These are phyloP conservation scores for Aspergillus ostianus DNA, from an alignment of 495 filamentous ascomycete species.

Conservation along the genomic window DNA sequence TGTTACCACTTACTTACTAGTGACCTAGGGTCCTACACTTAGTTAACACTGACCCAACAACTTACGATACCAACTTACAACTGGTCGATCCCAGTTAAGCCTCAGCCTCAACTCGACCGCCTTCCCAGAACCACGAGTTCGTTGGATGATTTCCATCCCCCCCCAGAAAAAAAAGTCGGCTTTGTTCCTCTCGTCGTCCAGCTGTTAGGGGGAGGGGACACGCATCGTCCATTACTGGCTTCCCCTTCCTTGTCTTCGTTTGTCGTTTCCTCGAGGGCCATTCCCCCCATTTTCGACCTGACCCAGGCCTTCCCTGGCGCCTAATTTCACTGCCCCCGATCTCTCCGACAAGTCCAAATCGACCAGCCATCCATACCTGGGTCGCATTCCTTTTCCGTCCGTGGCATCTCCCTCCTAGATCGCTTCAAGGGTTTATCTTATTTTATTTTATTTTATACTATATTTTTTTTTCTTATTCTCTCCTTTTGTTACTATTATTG, in stretches of 20 bases:
- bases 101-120: conserved; percentile 26
- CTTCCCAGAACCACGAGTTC: conserved; percentile 22
- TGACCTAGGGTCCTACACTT: no score
- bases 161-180: conserved; percentile 13
- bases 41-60: no score
- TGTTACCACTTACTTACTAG: no score
- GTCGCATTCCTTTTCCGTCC: background rate
- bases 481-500: conserved; percentile 6
- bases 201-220: conserved; percentile 22
- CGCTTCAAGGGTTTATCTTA: background rate
- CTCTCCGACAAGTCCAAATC: background rate
- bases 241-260: background rate
- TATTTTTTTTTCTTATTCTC: conserved; percentile 12
- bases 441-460: conserved; percentile 3
- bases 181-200: conserved; percentile 7
- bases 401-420: background rate
- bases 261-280: no score
- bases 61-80: background rate
- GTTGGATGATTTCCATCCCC: conserved; percentile 9
- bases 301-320: background rate
- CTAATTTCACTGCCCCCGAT: background rate
- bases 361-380: background rate
- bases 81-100: background rate
- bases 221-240: background rate
- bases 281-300: background rate